A percentile compares a stretch with the other conserved stretches of the same genome.
Conservation (phyloP, 2,329 filamentous ascomycete species). For the Fusarium camptoceras region DNA sequence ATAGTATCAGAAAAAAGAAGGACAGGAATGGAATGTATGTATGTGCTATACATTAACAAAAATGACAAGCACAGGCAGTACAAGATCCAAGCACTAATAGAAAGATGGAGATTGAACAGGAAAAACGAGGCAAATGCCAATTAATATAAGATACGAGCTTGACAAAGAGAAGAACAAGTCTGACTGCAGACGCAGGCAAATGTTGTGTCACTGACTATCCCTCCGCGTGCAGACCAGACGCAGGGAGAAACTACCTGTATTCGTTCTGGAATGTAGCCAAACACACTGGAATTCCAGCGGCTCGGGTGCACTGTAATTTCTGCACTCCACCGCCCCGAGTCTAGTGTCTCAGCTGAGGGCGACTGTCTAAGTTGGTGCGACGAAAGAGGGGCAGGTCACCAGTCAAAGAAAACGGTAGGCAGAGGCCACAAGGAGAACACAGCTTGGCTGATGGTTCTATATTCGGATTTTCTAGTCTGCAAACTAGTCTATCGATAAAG, state of each 20-base stretch:
- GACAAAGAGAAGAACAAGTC: slow-evolving; percentile 6
- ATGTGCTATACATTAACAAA: slow-evolving; percentile 6
- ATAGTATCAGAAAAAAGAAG: slow-evolving; percentile 1
- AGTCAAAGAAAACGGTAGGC: neutral
- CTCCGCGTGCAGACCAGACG: slow-evolving; percentile 14
- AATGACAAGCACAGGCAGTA: neutral
- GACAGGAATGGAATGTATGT: slow-evolving; percentile 16
- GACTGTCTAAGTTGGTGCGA: slow-evolving; percentile 23
- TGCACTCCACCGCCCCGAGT: neutral
- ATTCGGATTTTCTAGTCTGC: neutral
- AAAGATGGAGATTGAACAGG: neutral
- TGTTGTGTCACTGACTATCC: slow-evolving; percentile 1
- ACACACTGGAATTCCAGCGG: slow-evolving; percentile 35
- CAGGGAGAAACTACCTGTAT: neutral
- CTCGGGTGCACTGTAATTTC: neutral
- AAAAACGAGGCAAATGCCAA: slow-evolving; percentile 11
- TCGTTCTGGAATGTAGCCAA: slow-evolving; percentile 36
- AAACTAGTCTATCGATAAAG: slow-evolving; percentile 6
- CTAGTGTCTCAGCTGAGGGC: slow-evolving; percentile 2
- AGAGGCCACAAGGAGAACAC: slow-evolving; percentile 16
- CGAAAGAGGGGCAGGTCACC: slow-evolving; percentile 1
- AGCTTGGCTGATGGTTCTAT: slow-evolving; percentile 7
- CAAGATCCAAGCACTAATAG: neutral
- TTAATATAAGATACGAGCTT: slow-evolving; percentile 27
- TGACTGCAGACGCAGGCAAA: slow-evolving; percentile 8